Evolutionary conservation across 1,284 basidiomycete species (phyloP).

Genomic region (Cutaneotrichosporon cutaneum): DNA sequence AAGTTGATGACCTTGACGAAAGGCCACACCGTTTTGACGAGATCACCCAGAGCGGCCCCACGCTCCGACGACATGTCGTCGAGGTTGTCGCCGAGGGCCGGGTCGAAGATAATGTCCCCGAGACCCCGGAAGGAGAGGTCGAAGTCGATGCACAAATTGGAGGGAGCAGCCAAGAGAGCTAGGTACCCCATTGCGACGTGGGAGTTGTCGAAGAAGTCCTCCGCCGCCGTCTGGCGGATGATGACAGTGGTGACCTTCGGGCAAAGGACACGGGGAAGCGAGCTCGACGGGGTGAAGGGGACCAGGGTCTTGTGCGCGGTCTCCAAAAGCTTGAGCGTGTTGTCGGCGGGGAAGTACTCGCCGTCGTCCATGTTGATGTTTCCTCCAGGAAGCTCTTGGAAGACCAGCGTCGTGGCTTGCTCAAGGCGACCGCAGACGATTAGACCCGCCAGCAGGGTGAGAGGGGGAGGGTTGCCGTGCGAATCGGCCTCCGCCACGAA

Average conservation of each 20-base stretch:
- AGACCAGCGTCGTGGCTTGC: not conserved
- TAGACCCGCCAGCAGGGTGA: not conserved
- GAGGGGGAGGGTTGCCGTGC: not conserved
- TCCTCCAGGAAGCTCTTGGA: not conserved
- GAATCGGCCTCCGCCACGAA: not conserved
- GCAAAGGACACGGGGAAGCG: not conserved
- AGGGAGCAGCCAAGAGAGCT: not conserved
- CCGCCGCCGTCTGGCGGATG: not conserved
- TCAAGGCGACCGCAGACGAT: not conserved
- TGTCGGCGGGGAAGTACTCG: not conserved
- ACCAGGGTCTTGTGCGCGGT: not conserved
- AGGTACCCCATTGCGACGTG: not conserved
- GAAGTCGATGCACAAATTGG: not conserved
- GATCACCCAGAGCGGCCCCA: not conserved
- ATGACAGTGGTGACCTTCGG: not conserved
- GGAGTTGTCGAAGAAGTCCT: conserved; percentile 1
- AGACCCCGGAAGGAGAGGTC: not conserved
- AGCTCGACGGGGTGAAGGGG: not conserved
- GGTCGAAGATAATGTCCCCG: not conserved
- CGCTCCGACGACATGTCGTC: not conserved
- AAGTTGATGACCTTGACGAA: not conserved
- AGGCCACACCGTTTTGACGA: not conserved
- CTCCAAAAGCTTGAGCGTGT: not conserved
- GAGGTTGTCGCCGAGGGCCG: not conserved
- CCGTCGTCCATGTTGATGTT: not conserved